These are phyloP conservation scores for Avicennia marina DNA, from an alignment of 257 asterid species.

Conservation along the genomic window DNA sequence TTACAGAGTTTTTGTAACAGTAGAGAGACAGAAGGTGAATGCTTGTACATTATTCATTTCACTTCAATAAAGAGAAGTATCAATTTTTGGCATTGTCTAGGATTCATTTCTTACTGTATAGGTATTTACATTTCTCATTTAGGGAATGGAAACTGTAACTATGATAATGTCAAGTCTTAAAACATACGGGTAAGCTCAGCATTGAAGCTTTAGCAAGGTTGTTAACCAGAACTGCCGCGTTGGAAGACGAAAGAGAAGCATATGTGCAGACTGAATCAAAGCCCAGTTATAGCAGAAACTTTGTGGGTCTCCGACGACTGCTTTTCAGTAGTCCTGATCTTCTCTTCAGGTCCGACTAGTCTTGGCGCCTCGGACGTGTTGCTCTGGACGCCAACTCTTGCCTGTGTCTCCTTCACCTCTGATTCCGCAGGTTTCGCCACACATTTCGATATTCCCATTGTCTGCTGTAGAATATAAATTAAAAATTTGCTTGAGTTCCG, in stretches of 20 bases:
- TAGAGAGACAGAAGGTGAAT: constrained; percentile 11
- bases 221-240: too few species aligned
- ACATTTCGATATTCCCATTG: neutral
- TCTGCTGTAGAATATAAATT: neutral
- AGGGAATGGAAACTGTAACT: too few species aligned
- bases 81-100: neutral
- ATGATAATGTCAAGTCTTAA: too few species aligned
- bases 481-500: neutral
- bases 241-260: neutral
- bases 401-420: neutral
- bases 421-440: neutral
- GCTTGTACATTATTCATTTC: constrained; percentile 4
- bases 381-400: neutral
- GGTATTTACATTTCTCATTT: too few species aligned
- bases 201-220: too few species aligned
- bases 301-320: too few species aligned
- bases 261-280: neutral
- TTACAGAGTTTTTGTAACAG: constrained; percentile 5
- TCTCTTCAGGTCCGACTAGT: constrained; percentile 8
- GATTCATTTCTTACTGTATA: too few species aligned
- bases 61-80: constrained; percentile 2
- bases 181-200: too few species aligned
- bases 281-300: neutral
- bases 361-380: neutral
- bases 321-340: constrained; percentile 14